Percentiles rank a stretch among this genome's conserved stretches.
phyloP scores from a whole-genome alignment of 352 stramenopile genomes.

The Globisporangium nagaii region DNA sequence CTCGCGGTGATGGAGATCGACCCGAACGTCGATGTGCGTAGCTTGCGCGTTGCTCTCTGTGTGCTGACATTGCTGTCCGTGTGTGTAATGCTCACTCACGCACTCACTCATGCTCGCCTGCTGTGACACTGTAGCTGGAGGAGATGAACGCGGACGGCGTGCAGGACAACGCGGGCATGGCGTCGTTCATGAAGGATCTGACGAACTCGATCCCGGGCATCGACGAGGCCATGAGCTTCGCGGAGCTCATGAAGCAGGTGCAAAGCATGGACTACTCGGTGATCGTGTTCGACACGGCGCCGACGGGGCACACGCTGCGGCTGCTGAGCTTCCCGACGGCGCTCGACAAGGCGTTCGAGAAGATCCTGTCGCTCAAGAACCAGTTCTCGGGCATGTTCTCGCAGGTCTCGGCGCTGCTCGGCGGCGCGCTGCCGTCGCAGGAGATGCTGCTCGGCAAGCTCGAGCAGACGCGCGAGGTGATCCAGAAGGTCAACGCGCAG shows the following conservation, averaged over 20 bases:
- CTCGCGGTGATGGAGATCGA: slow-evolving; percentile 99
- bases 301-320: slow-evolving; percentile 96
- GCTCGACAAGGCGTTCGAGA: slow-evolving; percentile 97
- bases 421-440: slow-evolving; percentile 78
- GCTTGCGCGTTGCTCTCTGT: too few relatives aligned
- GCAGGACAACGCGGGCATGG: slow-evolving; percentile 86
- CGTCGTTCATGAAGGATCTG: slow-evolving; percentile 95
- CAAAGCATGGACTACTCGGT: slow-evolving; percentile 97
- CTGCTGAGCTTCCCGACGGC: slow-evolving; percentile 97
- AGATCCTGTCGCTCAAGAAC: slow-evolving; percentile 97
- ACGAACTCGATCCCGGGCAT: slow-evolving; percentile 98
- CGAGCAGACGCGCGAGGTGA: slow-evolving; percentile 94
- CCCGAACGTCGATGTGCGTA: slow-evolving; percentile 76
- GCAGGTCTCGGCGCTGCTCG: slow-evolving; percentile 74
- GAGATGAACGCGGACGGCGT: slow-evolving; percentile 79
- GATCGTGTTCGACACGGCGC: slow-evolving; percentile 98
- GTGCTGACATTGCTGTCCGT: too few relatives aligned
- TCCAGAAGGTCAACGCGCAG: slow-evolving; percentile 98
- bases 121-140: slow-evolving; percentile 41
- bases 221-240: slow-evolving; percentile 99
- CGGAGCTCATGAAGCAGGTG: slow-evolving; percentile 98
- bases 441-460: slow-evolving; percentile 95
- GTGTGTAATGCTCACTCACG: neutral
- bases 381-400: slow-evolving; percentile 87
- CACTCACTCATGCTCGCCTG: neutral